Percentiles rank a stretch among this genome's conserved stretches.
Conservation (phyloP, 805 yeast genomes). For the Maudiozyma serrabonitensis region DNA sequence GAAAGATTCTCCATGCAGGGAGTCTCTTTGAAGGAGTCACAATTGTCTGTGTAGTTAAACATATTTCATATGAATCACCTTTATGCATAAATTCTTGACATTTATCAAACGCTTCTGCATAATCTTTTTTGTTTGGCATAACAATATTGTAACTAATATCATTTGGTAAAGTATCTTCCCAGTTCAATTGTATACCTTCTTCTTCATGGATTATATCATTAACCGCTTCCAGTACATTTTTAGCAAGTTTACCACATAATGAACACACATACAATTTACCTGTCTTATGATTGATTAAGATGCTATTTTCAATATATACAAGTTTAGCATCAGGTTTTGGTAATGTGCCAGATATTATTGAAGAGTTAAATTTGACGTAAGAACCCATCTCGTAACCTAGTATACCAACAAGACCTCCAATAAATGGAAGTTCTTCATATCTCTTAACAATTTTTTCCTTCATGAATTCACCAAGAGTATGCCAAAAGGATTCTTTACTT, state of each 20-base stretch:
- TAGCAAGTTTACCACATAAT: conserved; percentile 33
- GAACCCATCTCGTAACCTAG: conserved; percentile 84
- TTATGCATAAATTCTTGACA: conserved; percentile 61
- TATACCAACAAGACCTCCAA: conserved; percentile 87
- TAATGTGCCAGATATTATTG: neutral
- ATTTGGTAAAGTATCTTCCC: conserved; percentile 13
- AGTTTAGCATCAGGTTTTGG: conserved; percentile 64
- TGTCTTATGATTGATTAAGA: conserved; percentile 43
- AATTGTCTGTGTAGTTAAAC: conserved; percentile 70
- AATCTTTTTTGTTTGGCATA: conserved; percentile 45
- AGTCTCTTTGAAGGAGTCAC: conserved; percentile 41
- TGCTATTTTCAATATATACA: conserved; percentile 56
- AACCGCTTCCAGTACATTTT: conserved; percentile 5
- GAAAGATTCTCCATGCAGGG: conserved; percentile 72
- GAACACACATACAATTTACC: conserved; percentile 44
- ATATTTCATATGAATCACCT: conserved; percentile 91
- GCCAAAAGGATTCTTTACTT: conserved; percentile 23
- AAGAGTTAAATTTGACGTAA: conserved; percentile 19
- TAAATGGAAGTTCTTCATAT: conserved; percentile 52
- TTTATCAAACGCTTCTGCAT: conserved; percentile 42
- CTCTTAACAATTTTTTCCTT: conserved; percentile 9
- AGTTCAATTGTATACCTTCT: neutral
- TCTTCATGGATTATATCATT: neutral
- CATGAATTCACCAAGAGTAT: conserved; percentile 22
- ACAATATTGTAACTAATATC: conserved; percentile 25